Conservation (phyloP, 2,329 filamentous ascomycete species). For the Sporothrix euskadiensis region DNA sequence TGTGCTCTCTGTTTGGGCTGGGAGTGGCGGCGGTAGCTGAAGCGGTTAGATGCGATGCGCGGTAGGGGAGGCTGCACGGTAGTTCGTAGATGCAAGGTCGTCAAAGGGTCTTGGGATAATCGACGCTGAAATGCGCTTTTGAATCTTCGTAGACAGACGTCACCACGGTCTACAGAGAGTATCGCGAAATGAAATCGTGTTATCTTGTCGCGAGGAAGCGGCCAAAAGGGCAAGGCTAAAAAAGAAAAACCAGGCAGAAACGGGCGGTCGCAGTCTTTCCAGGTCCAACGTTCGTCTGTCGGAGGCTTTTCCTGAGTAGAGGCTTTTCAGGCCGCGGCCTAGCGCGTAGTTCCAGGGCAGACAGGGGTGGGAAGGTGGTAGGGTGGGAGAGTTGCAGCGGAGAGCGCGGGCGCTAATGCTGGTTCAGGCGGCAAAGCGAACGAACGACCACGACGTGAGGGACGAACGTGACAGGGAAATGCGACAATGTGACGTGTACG, state of each 20-base stretch:
- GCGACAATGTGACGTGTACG: not conserved
- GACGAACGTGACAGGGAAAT: not conserved
- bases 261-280: slow-evolving; percentile 13
- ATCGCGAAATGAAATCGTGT: slow-evolving; percentile 15
- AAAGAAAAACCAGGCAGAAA: slow-evolving; percentile 20
- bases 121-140: not conserved
- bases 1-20: not conserved
- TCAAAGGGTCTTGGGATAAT: not conserved
- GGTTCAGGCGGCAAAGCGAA: not conserved
- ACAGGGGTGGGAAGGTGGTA: not conserved
- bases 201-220: not conserved
- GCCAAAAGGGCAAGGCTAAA: not conserved
- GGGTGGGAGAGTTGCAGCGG: not conserved
- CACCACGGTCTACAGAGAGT: too few species aligned
- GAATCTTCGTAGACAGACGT: too few species aligned
- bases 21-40: slow-evolving; percentile 15
- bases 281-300: not conserved
- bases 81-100: not conserved
- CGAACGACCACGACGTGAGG: not conserved
- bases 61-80: not conserved
- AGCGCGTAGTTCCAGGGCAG: slow-evolving; percentile 12
- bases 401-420: slow-evolving; percentile 5
- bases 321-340: not conserved
- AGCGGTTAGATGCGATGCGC: slow-evolving; percentile 5
- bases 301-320: not conserved